Evolutionary conservation across 306 rosid genomes (phyloP), one percentile per base, ranked within the genome.

Genomic region (Senna siamea): DNA sequence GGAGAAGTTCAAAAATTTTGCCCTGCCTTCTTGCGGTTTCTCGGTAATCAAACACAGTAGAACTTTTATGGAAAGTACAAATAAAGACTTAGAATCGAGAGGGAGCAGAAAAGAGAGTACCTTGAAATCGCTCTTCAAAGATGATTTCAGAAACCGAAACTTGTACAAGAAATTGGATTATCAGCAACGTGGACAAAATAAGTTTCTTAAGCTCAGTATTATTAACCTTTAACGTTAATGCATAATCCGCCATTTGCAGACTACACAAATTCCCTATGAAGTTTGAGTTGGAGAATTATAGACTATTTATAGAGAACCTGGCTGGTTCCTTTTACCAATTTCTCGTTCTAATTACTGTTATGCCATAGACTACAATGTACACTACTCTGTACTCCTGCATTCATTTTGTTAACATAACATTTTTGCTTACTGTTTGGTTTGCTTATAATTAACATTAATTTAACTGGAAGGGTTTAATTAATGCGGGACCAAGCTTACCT

Each of bases 111-210:
- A 60, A 28, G n/a, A 38, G 9, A 18, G 9, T 81, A 94, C 97
- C 97, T 14, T 91, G 89, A 6, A 91, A 94, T 48, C 95, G 84
- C 51, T 94, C 98, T 78, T 94, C 98, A 69, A 94, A 94, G 55
- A 91, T 72, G 79, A 91, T 83, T 73, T 94, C 97, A 6, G 96
- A 79, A 67, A 75, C 47, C 0, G 89, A 78, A 35, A 78, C 72
- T 65, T 26, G 90, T 22, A 79, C 35, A 34, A 68, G 69, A 59
- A 78, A 63, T 32, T 70, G 74, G 10, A 81, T 19, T 1, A 82
- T 71, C 1, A 73, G 18, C 7, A 82, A 32, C 17, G 76, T 9
- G 4, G 75, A 58, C 44, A 87, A 17, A 19, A 38, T 20, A 38
- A 74, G 66, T 78, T 73, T 78, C 60, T 46, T 68, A 11, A 54